Evolutionary conservation across 441 rosid genomes (phyloP), one percentile per base, ranked within the genome.

Genomic region (Pelargonium fulgidum): DNA sequence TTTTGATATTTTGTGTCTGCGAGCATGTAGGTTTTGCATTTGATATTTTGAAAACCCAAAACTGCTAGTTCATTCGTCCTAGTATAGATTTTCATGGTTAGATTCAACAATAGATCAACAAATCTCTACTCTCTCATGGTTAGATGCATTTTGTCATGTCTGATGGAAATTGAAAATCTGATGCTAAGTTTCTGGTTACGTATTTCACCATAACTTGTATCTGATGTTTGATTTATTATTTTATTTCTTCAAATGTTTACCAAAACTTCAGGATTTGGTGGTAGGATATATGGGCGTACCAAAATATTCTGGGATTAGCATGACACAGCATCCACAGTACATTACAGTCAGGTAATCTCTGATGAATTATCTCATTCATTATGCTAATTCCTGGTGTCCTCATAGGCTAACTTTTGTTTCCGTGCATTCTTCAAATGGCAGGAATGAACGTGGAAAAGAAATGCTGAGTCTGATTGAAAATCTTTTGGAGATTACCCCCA

Each of bases 251-350:
- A 29, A 29, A 29, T 29, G 36, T 11, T 6, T 50, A 50, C 5
- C 13, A n/a, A 54, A 65, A 72, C 19, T 67, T 14, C 78, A 91
- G 98, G 98, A 93, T 81, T 80, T 93, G 75, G 94, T 93, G 75
- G 91, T 93, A 66, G 98, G 98, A 62, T 93, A 93, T 65, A 93
- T 93, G 98, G 97, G 97, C 71, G 98, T 93, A 66, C 98, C 98
- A 0, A 93, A 91, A 79, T 93, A 89, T 82, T 66, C 87, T 68
- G 92, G 96, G 73, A 33, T 89, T 74, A 85, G 88, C 86, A 91
- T 89, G 98, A 88, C 91, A 68, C 86, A 91, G 64, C 98, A 93
- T 84, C 98, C 95, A 12, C 98, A 93, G 71, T 91, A 93, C 77
- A 80, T 91, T 71, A 89, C 98, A 68, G 89, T 89, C 69, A 89